These are phyloP conservation scores for Didymella exigua DNA, from an alignment of 2,329 filamentous ascomycete genomes.

Conservation along the genomic window DNA sequence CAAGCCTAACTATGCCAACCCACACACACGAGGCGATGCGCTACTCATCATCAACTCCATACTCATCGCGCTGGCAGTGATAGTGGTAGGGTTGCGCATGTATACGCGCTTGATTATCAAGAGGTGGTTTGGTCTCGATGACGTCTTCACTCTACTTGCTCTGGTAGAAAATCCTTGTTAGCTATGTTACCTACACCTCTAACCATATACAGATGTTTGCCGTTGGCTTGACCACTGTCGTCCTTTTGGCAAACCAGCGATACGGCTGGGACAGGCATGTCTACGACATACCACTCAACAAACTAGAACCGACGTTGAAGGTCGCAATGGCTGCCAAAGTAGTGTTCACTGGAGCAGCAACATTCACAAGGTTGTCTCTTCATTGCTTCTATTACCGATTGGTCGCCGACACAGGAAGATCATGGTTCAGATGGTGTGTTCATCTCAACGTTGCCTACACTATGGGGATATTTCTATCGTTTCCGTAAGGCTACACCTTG, in stretches of 20 bases:
- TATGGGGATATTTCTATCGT: slow-evolving; percentile 47
- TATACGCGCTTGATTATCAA: slow-evolving; percentile 51
- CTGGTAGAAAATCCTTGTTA: slow-evolving; percentile 34
- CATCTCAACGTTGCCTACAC: slow-evolving; percentile 49
- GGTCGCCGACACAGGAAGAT: slow-evolving; percentile 48
- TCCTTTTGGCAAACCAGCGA: slow-evolving; percentile 50
- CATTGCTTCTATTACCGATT: slow-evolving; percentile 56
- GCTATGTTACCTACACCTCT: background rate
- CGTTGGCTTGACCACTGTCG: slow-evolving; percentile 45
- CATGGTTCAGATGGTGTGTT: slow-evolving; percentile 49
- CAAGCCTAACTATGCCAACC: slow-evolving; percentile 49
- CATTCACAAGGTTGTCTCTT: slow-evolving; percentile 52
- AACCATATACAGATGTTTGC: slow-evolving; percentile 41
- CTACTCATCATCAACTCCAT: slow-evolving; percentile 49
- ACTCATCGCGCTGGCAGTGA: slow-evolving; percentile 46
- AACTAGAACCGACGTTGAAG: slow-evolving; percentile 36
- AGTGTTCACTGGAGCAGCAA: slow-evolving; percentile 50
- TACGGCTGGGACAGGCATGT: slow-evolving; percentile 54
- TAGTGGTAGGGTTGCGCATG: slow-evolving; percentile 47
- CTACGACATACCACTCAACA: slow-evolving; percentile 47
- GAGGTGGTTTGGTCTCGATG: slow-evolving; percentile 52
- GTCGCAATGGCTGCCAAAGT: slow-evolving; percentile 52
- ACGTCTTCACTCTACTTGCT: slow-evolving; percentile 50
- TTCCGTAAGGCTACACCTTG: slow-evolving; percentile 28
- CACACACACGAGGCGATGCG: slow-evolving; percentile 47